phyloP scores from a whole-genome alignment of 2,329 filamentous ascomycete species.

The Penicillium concentricum region DNA sequence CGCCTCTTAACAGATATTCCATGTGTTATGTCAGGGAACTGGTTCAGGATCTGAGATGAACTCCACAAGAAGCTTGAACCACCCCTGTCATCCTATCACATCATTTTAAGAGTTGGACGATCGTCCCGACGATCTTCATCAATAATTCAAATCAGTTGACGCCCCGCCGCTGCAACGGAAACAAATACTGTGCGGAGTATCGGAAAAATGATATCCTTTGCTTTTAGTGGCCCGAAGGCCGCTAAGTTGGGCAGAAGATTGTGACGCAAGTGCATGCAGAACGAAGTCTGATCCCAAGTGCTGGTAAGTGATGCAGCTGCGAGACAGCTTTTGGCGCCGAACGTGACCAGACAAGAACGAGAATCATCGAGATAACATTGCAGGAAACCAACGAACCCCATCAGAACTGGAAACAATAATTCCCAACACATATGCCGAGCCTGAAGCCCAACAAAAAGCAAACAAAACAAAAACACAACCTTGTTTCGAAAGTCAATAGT shows the following conservation, averaged over 20 bases:
- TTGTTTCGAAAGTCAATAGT: conserved; percentile 12
- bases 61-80: conserved; percentile 17
- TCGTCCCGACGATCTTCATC: conserved; percentile 19
- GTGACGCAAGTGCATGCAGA: background rate
- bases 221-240: background rate
- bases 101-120: conserved; percentile 8
- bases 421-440: background rate
- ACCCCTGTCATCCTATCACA: conserved; percentile 2
- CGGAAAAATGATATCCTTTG: background rate
- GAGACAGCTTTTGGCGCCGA: background rate
- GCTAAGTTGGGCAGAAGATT: background rate
- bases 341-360: background rate
- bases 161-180: background rate
- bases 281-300: background rate
- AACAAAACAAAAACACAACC: conserved; percentile 3
- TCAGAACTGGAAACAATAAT: background rate
- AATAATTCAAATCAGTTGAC: conserved; percentile 12
- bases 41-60: conserved; percentile 3
- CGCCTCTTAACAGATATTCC: background rate
- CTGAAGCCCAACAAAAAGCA: conserved; percentile 12
- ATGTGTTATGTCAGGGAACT: conserved; percentile 8
- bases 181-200: background rate
- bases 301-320: background rate
- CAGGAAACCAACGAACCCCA: background rate
- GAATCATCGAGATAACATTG: background rate